Evolutionary conservation across 306 rosid genomes (phyloP).

Genomic region (Biancaea sappan): DNA sequence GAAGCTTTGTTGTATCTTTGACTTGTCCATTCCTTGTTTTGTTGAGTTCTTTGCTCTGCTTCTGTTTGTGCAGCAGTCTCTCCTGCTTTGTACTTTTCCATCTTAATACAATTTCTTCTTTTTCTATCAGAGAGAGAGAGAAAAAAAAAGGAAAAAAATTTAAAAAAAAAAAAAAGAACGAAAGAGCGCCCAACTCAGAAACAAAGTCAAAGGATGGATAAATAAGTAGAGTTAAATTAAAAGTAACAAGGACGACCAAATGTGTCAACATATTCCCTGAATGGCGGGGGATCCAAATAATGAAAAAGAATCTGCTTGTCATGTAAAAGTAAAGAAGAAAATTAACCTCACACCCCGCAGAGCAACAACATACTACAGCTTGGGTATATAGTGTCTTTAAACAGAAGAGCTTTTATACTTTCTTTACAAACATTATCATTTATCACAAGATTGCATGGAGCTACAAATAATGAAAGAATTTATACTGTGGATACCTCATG

Average conservation of each 20-base stretch:
- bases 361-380: neutral
- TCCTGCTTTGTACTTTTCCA: neutral
- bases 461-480: conserved; percentile 24
- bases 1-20: neutral
- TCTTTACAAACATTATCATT: conserved; percentile 17
- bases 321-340: neutral
- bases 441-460: conserved; percentile 20
- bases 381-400: neutral
- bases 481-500: conserved; percentile 57
- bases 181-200: neutral
- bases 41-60: neutral
- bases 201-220: neutral
- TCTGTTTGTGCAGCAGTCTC: neutral
- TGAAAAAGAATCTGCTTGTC: neutral
- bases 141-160: too few species aligned
- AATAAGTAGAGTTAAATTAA: neutral
- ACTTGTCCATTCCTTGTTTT: neutral
- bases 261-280: conserved; percentile 1
- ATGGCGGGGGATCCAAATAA: neutral
- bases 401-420: conserved; percentile 11
- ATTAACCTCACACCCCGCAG: neutral
- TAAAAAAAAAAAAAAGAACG: too few species aligned
- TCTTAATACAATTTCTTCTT: neutral
- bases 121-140: neutral
- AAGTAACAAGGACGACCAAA: neutral